These are phyloP conservation scores for Mrakia gelida DNA, from an alignment of 768 basidiomycete species.

Conservation along the genomic window DNA sequence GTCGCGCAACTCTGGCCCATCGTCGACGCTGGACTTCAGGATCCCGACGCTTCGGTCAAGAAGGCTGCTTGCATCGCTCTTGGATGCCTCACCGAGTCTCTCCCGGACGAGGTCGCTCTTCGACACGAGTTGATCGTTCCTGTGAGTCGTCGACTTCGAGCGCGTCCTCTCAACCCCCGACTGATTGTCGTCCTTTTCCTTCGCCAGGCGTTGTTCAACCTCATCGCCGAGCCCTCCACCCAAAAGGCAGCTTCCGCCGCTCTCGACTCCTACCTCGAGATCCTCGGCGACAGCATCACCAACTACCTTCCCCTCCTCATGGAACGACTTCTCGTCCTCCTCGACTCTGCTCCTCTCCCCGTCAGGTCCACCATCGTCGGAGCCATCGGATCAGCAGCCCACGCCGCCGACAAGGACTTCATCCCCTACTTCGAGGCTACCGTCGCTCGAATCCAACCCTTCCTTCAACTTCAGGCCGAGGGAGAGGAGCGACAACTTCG, in stretches of 20 bases:
- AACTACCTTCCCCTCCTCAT: constrained; percentile 90
- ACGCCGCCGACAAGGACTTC: constrained; percentile 87
- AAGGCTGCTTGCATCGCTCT: constrained; percentile 93
- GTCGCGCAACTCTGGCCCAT: constrained; percentile 91
- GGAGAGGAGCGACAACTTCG: constrained; percentile 92
- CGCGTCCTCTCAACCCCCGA: not conserved
- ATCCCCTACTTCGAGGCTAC: constrained; percentile 89
- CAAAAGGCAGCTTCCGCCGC: constrained; percentile 94
- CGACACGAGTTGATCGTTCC: constrained; percentile 80
- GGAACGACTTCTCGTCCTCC: constrained; percentile 80
- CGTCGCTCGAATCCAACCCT: constrained; percentile 80
- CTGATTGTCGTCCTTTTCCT: not conserved
- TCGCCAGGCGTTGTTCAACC: constrained; percentile 76
- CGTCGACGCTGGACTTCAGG: constrained; percentile 79
- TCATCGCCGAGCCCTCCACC: constrained; percentile 79
- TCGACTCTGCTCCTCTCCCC: constrained; percentile 73
- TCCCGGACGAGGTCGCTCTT: constrained; percentile 83
- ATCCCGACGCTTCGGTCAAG: constrained; percentile 75
- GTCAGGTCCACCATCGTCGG: constrained; percentile 94
- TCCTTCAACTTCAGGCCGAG: constrained; percentile 72
- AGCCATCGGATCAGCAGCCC: constrained; percentile 95
- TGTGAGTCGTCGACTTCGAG: constrained; percentile 50
- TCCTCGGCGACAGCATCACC: constrained; percentile 78
- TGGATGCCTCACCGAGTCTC: constrained; percentile 93
- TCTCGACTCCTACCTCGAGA: constrained; percentile 92